Evolutionary conservation across 2,329 filamentous ascomycete genomes (phyloP), one percentile per base, ranked within the genome.

Genomic region (Aspergillus sp.): DNA sequence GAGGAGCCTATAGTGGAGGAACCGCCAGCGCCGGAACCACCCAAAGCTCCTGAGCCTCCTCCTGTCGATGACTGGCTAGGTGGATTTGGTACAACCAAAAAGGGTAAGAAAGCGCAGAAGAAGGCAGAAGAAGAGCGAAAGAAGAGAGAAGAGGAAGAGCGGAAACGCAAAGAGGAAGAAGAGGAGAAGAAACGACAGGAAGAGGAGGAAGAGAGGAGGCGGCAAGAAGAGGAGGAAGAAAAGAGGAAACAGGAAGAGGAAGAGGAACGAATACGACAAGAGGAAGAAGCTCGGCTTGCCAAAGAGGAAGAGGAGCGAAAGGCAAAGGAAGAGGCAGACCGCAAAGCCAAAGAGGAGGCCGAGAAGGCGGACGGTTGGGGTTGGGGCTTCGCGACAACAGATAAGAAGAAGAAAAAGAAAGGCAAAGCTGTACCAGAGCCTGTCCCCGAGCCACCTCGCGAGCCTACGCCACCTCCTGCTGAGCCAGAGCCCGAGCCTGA

Each of bases 241-340:
- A 73, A 76, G 59, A 79, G 81, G 68, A 80, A 80, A 69, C 79
- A 78, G 55, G 77, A 77, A 61, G 73, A 73, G 9, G 69, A 68
- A 62, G 76, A 76, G 58, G 71, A 69, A 30, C 19, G 31, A 30
- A 45, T 31, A 46, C 34, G 50, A 19, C 46, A 57, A 22, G 41
- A 60, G 28, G 57, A 59, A 46, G 57, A 54, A 45, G 48, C 50
- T 47, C 19, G 47, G 31, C 62, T 66, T 11, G 59, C 64, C n/a
- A 49, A 51, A 25, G 60, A 63, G 15, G 55, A 61, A 31, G 56
- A 57, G 34, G 58, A 54, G 7, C 62, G 50, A 3, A 45, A 61
- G 47, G 58, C 62, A 19, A 57, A 53, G 43, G 61, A 47, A 61
- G 70, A n/a, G 30, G 68, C 54, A 57, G 72, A 61, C 41, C 64